phyloP scores from a whole-genome alignment of 2,329 filamentous ascomycete genomes.

The Penicillium sp. region DNA sequence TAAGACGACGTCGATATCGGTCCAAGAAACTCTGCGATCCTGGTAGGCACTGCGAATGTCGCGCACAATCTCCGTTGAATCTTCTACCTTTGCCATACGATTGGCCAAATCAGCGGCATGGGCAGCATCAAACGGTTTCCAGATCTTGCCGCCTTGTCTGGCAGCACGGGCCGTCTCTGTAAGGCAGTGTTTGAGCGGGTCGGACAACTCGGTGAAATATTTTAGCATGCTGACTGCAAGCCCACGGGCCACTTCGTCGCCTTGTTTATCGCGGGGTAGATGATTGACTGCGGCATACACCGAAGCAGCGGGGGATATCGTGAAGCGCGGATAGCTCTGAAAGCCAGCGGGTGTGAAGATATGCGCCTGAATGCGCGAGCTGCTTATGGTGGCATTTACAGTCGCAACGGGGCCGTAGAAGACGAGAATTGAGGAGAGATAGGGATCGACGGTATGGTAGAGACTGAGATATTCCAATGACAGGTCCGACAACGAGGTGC shows the following conservation, averaged over 20 bases:
- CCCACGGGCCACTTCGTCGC: constrained; percentile 87
- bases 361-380: constrained; percentile 91
- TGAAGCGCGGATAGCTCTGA: constrained; percentile 84
- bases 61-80: constrained; percentile 68
- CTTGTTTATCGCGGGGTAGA: constrained; percentile 89
- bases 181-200: constrained; percentile 70
- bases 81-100: constrained; percentile 78
- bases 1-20: constrained; percentile 84
- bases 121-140: constrained; percentile 78
- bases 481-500: constrained; percentile 70
- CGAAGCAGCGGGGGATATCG: constrained; percentile 86
- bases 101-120: constrained; percentile 90
- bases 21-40: constrained; percentile 77
- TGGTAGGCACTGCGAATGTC: constrained; percentile 74
- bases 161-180: constrained; percentile 53
- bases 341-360: constrained; percentile 87
- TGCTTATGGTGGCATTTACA: constrained; percentile 80
- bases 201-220: constrained; percentile 86
- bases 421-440: constrained; percentile 75
- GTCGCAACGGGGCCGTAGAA: constrained; percentile 92
- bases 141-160: constrained; percentile 60
- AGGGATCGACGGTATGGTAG: constrained; percentile 84
- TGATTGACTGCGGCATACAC: constrained; percentile 88
- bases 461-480: constrained; percentile 79
- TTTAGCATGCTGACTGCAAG: constrained; percentile 91